Conservation (phyloP, 768 basidiomycete species). For the Xerocomus spinulosus region DNA sequence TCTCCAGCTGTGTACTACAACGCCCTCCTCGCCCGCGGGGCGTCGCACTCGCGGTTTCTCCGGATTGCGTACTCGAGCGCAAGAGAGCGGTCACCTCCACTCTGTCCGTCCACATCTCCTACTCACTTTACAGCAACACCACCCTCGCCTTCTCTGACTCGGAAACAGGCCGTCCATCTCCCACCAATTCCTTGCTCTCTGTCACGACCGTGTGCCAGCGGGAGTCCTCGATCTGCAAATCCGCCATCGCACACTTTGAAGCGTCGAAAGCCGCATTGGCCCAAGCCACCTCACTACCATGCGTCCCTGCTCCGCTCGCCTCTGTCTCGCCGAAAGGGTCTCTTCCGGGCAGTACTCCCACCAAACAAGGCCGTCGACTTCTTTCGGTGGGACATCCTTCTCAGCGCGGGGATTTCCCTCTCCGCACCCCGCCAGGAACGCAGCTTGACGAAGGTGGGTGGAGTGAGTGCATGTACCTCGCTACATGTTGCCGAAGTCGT, state of each 20-base stretch:
- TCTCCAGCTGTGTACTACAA: slow-evolving; percentile 12
- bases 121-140: not conserved
- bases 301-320: slow-evolving; percentile 25
- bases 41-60: slow-evolving; percentile 26
- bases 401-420: not conserved
- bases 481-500: slow-evolving; percentile 18
- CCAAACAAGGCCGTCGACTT: slow-evolving; percentile 23
- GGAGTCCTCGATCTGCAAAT: slow-evolving; percentile 7
- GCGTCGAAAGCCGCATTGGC: slow-evolving; percentile 14
- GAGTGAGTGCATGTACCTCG: not conserved
- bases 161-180: not conserved
- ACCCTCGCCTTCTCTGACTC: not conserved
- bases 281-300: slow-evolving; percentile 28
- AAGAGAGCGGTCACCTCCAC: not conserved
- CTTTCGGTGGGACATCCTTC: slow-evolving; percentile 21
- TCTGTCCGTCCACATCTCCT: not conserved
- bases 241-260: slow-evolving; percentile 5
- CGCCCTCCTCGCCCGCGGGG: slow-evolving; percentile 23
- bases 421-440: not conserved
- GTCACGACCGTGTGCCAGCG: slow-evolving; percentile 1
- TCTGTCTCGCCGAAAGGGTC: slow-evolving; percentile 23
- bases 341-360: slow-evolving; percentile 19
- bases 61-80: slow-evolving; percentile 21
- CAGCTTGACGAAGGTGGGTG: not conserved
- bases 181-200: slow-evolving; percentile 1